A percentile compares a stretch with the other conserved stretches of the same genome.
Conservation (phyloP, 257 asterid species). For the Galeopsis tetrahit region DNA sequence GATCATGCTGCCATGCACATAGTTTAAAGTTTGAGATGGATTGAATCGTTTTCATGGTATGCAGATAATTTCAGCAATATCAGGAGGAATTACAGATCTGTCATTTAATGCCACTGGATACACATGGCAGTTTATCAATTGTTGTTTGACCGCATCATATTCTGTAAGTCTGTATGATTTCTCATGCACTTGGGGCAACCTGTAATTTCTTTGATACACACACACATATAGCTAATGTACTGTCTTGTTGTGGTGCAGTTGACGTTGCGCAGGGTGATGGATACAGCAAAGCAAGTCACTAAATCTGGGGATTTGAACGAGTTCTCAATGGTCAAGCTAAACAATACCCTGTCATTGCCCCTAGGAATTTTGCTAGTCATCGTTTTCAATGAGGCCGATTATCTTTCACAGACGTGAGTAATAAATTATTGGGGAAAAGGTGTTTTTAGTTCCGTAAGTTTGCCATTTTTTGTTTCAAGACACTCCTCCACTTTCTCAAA, state of each 20-base stretch:
- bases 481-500: too few relatives aligned
- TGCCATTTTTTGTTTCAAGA: too few relatives aligned
- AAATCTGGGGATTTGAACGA: conserved; percentile 82
- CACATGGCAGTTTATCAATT: conserved; percentile 91
- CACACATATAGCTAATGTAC: not conserved
- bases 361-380: conserved; percentile 66
- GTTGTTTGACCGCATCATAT: conserved; percentile 93
- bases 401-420: conserved; percentile 83
- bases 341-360: conserved; percentile 83
- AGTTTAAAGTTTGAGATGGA: conserved; percentile 16
- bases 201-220: conserved; percentile 10
- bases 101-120: conserved; percentile 89
- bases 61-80: conserved; percentile 96
- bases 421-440: not conserved
- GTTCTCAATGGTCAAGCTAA: conserved; percentile 90
- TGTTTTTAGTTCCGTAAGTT: too few relatives aligned
- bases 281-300: conserved; percentile 89
- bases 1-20: not conserved
- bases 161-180: conserved; percentile 61
- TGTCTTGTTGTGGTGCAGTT: conserved; percentile 53
- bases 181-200: not conserved
- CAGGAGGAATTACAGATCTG: conserved; percentile 96
- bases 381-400: conserved; percentile 71
- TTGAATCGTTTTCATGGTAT: conserved; percentile 18
- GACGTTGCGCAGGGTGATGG: conserved; percentile 87